Evolutionary conservation across 768 basidiomycete genomes (phyloP).

Genomic region (Hygrophorus russula): DNA sequence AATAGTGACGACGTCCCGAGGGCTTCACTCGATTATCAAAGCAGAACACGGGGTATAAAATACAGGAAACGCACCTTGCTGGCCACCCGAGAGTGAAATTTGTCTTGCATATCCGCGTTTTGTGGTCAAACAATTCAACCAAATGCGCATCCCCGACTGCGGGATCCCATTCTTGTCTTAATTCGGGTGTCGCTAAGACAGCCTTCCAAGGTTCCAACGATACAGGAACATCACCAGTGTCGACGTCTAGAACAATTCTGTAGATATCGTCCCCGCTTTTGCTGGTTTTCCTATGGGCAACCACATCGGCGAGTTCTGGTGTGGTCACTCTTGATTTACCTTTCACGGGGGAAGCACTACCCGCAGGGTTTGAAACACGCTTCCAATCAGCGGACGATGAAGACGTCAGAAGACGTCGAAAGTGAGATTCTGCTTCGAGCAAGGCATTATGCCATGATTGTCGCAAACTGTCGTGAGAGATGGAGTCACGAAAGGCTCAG

Average conservation of each 20-base stretch:
- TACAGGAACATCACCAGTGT: slow-evolving; percentile 45
- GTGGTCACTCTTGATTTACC: slow-evolving; percentile 46
- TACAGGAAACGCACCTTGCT: slow-evolving; percentile 58
- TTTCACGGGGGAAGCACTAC: slow-evolving; percentile 36
- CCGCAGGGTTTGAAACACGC: slow-evolving; percentile 42
- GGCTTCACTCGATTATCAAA: slow-evolving; percentile 34
- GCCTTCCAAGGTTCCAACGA: slow-evolving; percentile 74
- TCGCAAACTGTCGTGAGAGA: slow-evolving; percentile 1
- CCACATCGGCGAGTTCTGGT: slow-evolving; percentile 61
- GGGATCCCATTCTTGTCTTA: slow-evolving; percentile 88
- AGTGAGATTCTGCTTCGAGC: slow-evolving; percentile 6
- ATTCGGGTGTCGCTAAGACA: slow-evolving; percentile 74
- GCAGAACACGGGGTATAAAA: slow-evolving; percentile 1
- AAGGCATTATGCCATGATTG: slow-evolving; percentile 6
- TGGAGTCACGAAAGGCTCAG: not conserved
- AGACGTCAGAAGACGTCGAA: slow-evolving; percentile 7
- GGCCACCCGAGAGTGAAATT: slow-evolving; percentile 95
- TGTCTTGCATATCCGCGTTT: slow-evolving; percentile 80
- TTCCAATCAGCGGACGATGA: slow-evolving; percentile 51
- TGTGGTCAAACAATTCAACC: slow-evolving; percentile 78
- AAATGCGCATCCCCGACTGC: slow-evolving; percentile 79
- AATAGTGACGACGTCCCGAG: slow-evolving; percentile 90
- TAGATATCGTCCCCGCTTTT: slow-evolving; percentile 72
- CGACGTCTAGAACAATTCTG: slow-evolving; percentile 73
- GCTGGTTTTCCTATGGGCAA: slow-evolving; percentile 61